These are phyloP conservation scores for Yamadazyma sp. DNA, from an alignment of 1,139 yeast genomes.

Conservation along the genomic window DNA sequence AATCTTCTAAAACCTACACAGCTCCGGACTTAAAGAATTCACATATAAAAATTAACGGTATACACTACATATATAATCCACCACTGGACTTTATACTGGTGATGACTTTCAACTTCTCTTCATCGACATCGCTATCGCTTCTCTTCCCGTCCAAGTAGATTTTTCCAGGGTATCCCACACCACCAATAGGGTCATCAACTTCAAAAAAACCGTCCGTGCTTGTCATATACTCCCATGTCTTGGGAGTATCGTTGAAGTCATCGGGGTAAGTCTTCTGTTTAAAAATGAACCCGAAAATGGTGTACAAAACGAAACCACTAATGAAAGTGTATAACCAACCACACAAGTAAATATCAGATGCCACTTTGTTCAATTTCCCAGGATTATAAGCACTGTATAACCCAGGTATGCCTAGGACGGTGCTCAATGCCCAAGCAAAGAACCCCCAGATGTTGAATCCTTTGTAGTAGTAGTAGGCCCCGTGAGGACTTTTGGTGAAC, in stretches of 20 bases:
- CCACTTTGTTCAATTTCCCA: constrained; percentile 10
- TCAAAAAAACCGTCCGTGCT: constrained; percentile 19
- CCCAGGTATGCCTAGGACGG: constrained; percentile 17
- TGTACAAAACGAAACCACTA: constrained; percentile 14
- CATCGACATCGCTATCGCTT: constrained; percentile 7
- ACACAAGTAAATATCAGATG: constrained; percentile 15
- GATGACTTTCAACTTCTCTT: constrained; percentile 17
- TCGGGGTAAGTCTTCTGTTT: constrained; percentile 17
- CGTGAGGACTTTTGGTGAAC: constrained; percentile 12
- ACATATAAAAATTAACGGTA: not conserved
- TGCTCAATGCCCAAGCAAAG: constrained; percentile 15
- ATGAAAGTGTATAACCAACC: constrained; percentile 19
- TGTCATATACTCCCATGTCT: constrained; percentile 20
- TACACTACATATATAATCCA: constrained; percentile 11
- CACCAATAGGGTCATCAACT: constrained; percentile 16
- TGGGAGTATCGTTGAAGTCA: constrained; percentile 15
- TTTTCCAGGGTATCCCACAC: constrained; percentile 17
- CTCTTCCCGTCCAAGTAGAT: constrained; percentile 10
- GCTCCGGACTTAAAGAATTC: too few species aligned
- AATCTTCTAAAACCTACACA: too few species aligned
- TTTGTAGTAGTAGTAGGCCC: constrained; percentile 16
- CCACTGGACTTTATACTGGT: constrained; percentile 17
- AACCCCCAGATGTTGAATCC: constrained; percentile 18
- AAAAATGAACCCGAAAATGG: constrained; percentile 13
- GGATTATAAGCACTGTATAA: constrained; percentile 17